phyloP scores from a whole-genome alignment of 2,329 filamentous ascomycete species.

The Alternaria atra region DNA sequence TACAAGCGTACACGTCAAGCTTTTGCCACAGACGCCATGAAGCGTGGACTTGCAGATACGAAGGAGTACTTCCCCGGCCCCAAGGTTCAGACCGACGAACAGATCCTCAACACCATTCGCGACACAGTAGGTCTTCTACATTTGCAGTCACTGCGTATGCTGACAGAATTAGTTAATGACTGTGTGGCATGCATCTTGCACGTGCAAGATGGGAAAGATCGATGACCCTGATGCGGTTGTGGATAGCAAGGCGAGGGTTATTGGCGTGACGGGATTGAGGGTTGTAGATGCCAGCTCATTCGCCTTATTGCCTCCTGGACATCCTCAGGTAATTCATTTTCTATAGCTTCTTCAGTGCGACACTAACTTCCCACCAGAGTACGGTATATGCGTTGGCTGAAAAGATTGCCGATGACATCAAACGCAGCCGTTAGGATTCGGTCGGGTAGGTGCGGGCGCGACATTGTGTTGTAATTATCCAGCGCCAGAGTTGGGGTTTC shows the following conservation, averaged over 20 bases:
- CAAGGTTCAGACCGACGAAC: slow-evolving; percentile 31
- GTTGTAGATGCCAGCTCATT: slow-evolving; percentile 49
- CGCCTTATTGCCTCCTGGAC: slow-evolving; percentile 48
- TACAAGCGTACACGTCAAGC: slow-evolving; percentile 44
- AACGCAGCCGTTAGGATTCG: not conserved
- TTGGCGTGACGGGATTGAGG: slow-evolving; percentile 44
- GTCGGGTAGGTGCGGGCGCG: too few relatives aligned
- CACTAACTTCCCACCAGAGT: slow-evolving; percentile 9
- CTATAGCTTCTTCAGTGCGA: not conserved
- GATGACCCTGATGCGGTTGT: slow-evolving; percentile 46
- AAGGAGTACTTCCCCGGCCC: slow-evolving; percentile 40
- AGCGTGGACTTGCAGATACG: slow-evolving; percentile 3
- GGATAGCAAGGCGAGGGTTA: slow-evolving; percentile 46
- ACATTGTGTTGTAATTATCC: not conserved
- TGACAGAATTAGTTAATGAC: slow-evolving; percentile 15
- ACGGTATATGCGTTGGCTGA: slow-evolving; percentile 37
- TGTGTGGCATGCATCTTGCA: slow-evolving; percentile 39
- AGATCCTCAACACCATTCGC: slow-evolving; percentile 36
- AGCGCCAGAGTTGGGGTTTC: not conserved
- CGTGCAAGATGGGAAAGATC: slow-evolving; percentile 40
- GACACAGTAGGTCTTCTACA: slow-evolving; percentile 5
- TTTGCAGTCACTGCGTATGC: not conserved
- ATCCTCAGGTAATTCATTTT: slow-evolving; percentile 28
- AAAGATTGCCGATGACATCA: slow-evolving; percentile 43
- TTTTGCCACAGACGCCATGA: slow-evolving; percentile 33